A percentile compares a stretch with the other conserved stretches of the same genome.
phyloP scores from a whole-genome alignment of 2,329 filamentous ascomycete genomes.

The Sordariomycetes sp. region DNA sequence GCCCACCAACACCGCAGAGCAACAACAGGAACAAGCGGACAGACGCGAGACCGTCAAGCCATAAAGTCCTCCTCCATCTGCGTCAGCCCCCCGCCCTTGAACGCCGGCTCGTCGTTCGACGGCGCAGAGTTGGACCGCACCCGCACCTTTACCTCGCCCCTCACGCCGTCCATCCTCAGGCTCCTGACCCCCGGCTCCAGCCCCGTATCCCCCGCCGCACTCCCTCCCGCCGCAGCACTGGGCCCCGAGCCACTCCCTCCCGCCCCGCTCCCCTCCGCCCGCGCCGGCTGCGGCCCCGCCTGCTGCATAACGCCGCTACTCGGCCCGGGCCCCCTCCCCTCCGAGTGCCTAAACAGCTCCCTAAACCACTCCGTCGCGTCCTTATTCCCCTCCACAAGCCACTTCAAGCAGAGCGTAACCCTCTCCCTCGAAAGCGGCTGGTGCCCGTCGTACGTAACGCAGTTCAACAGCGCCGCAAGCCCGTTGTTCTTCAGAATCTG shows the following conservation, averaged over 20 bases:
- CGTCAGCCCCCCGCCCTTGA: slow-evolving; percentile 5
- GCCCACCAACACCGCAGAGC: background rate
- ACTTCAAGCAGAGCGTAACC: slow-evolving; percentile 79
- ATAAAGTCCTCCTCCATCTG: slow-evolving; percentile 10
- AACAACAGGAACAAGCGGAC: background rate
- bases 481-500: slow-evolving; percentile 79
- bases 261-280: slow-evolving; percentile 10
- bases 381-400: slow-evolving; percentile 60
- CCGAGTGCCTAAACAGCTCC: slow-evolving; percentile 34
- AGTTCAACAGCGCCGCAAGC: slow-evolving; percentile 77
- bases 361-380: slow-evolving; percentile 61
- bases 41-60: background rate
- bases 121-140: slow-evolving; percentile 4
- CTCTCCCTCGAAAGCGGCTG: slow-evolving; percentile 92
- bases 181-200: slow-evolving; percentile 1
- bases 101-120: slow-evolving; percentile 6
- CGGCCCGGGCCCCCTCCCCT: slow-evolving; percentile 11
- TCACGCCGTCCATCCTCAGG: slow-evolving; percentile 40
- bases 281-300: slow-evolving; percentile 9
- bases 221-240: background rate
- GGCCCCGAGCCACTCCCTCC: slow-evolving; percentile 16
- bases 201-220: background rate
- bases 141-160: slow-evolving; percentile 39
- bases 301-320: background rate
- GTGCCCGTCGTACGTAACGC: slow-evolving; percentile 81